Conservation (phyloP, 2,329 filamentous ascomycete species). For the Pezicula neosporulosa region DNA sequence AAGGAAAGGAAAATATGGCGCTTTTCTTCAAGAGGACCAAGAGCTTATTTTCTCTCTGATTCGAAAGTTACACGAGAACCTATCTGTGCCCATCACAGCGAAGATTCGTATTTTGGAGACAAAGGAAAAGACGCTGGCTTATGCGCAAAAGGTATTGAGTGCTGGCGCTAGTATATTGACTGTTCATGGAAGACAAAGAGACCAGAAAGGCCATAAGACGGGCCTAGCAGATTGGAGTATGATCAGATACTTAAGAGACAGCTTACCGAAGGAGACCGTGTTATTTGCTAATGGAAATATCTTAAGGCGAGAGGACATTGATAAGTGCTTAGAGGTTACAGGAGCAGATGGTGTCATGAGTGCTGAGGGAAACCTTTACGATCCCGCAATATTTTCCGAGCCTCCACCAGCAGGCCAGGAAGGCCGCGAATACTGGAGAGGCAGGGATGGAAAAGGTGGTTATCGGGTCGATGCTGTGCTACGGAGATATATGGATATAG, state of each 20-base stretch:
- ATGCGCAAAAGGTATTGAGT: slow-evolving; percentile 80
- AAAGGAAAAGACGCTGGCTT: slow-evolving; percentile 79
- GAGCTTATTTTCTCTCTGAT: slow-evolving; percentile 79
- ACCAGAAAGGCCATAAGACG: slow-evolving; percentile 95
- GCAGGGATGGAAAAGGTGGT: slow-evolving; percentile 73
- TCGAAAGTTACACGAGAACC: slow-evolving; percentile 72
- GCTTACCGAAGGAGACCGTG: slow-evolving; percentile 81
- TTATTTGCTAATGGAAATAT: slow-evolving; percentile 98
- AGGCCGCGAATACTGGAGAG: slow-evolving; percentile 83
- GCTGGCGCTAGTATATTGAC: slow-evolving; percentile 92
- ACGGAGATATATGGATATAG: slow-evolving; percentile 84
- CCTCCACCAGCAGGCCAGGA: slow-evolving; percentile 62
- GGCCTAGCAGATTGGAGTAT: slow-evolving; percentile 90
- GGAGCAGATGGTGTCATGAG: slow-evolving; percentile 94
- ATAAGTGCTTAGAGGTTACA: slow-evolving; percentile 74
- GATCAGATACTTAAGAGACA: slow-evolving; percentile 78
- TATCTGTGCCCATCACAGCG: slow-evolving; percentile 84
- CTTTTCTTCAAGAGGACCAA: slow-evolving; percentile 93
- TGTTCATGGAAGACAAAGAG: slow-evolving; percentile 81
- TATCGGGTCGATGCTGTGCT: slow-evolving; percentile 87
- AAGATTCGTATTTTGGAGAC: slow-evolving; percentile 92
- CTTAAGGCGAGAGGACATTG: slow-evolving; percentile 74
- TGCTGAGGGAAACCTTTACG: slow-evolving; percentile 90
- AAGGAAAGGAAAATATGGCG: slow-evolving; percentile 83
- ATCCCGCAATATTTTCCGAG: slow-evolving; percentile 79